phyloP scores from a whole-genome alignment of 1,139 yeast genomes.

The Saccharomyces hybrid region DNA sequence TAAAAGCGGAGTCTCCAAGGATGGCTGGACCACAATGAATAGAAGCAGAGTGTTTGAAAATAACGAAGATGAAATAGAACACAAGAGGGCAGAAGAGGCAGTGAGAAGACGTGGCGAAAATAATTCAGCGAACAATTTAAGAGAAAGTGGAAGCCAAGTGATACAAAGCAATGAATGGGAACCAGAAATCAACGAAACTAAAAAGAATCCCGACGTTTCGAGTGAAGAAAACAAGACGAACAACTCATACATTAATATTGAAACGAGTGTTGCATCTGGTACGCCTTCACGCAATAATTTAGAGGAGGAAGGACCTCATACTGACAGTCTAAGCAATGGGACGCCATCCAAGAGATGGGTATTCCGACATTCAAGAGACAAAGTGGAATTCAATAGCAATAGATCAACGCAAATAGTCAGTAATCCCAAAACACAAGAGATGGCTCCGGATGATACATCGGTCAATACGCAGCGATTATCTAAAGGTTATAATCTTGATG shows the following conservation, averaged over 20 bases:
- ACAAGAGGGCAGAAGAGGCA: background rate
- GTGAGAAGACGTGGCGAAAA: background rate
- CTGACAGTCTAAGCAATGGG: slow-evolving; percentile 16
- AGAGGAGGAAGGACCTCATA: slow-evolving; percentile 6
- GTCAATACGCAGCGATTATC: background rate
- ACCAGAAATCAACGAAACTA: background rate
- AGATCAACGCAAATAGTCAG: slow-evolving; percentile 11
- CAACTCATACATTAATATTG: background rate
- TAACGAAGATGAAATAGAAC: background rate
- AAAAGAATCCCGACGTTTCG: background rate
- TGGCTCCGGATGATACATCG: background rate
- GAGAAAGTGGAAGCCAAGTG: background rate
- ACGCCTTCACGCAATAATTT: background rate
- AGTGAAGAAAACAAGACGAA: background rate
- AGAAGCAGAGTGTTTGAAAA: background rate
- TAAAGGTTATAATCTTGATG: background rate
- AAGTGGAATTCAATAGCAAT: slow-evolving; percentile 9
- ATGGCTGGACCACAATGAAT: background rate
- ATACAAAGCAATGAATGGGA: background rate
- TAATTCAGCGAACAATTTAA: background rate
- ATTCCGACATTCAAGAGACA: slow-evolving; percentile 6
- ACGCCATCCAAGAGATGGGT: slow-evolving; percentile 13
- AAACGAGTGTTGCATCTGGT: background rate
- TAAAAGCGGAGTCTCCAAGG: background rate
- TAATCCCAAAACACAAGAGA: slow-evolving; percentile 12